Conservation (phyloP, 2,329 filamentous ascomycete species). For the Pyrenochaeta sp. region DNA sequence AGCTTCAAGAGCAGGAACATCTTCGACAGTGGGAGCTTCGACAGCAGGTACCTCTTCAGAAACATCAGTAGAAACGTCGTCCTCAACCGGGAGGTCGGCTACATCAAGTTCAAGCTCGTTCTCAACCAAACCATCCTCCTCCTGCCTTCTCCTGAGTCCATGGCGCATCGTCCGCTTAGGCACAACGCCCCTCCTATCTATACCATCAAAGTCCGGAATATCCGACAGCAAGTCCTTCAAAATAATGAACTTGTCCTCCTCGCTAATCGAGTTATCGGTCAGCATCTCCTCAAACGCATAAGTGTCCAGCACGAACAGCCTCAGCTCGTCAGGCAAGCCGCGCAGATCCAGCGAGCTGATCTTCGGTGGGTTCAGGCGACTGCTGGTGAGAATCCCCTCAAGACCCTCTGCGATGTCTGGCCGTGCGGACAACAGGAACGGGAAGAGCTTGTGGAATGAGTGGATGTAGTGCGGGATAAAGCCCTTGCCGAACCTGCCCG, state of each 20-base stretch:
- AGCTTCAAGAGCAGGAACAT: too few species aligned
- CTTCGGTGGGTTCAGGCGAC: background rate
- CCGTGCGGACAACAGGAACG: background rate
- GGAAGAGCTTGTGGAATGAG: slow-evolving; percentile 2
- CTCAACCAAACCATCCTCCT: background rate
- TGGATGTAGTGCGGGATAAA: slow-evolving; percentile 2
- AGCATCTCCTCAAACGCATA: slow-evolving; percentile 4
- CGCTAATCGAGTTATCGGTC: background rate
- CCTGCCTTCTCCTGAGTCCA: slow-evolving; percentile 2
- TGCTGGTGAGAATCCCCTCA: background rate
- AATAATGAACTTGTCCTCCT: slow-evolving; percentile 3
- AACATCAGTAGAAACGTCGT: too few species aligned
- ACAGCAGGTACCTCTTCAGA: too few species aligned
- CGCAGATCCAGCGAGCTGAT: background rate
- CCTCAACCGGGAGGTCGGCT: too few species aligned
- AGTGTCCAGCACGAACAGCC: slow-evolving; percentile 4
- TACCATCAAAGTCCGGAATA: background rate
- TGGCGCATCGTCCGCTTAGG: slow-evolving; percentile 5
- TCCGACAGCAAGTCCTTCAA: slow-evolving; percentile 3
- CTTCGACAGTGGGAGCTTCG: too few species aligned
- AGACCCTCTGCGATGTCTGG: slow-evolving; percentile 2
- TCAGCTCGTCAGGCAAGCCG: background rate
- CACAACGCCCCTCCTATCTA: background rate
- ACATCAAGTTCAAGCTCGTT: slow-evolving; percentile 4
- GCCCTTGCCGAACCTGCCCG: background rate